Evolutionary conservation across 768 basidiomycete genomes (phyloP).

Genomic region (Crassisporium funariophilum): DNA sequence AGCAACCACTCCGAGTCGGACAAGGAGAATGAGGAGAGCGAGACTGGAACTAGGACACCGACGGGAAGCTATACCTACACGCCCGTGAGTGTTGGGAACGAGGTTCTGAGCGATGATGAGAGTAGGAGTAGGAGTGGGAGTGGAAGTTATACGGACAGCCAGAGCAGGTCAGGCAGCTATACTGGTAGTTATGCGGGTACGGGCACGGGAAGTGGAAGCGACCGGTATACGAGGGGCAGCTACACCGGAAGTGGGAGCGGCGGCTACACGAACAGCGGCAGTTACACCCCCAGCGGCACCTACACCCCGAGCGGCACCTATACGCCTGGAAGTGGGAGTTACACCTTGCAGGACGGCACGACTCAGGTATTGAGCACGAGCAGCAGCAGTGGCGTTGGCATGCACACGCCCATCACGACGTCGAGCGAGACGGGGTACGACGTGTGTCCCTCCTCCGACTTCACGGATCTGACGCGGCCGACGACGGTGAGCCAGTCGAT

Average conservation of each 20-base stretch:
- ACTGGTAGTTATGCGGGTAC: constrained; percentile 9
- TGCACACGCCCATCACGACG: constrained; percentile 36
- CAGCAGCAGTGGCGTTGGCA: constrained; percentile 19
- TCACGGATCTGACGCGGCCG: constrained; percentile 41
- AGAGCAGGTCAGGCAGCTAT: constrained; percentile 8
- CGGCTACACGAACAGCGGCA: constrained; percentile 30
- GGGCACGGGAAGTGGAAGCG: constrained; percentile 10
- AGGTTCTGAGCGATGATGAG: constrained; percentile 19
- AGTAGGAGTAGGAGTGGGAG: constrained; percentile 19
- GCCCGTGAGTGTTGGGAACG: constrained; percentile 25
- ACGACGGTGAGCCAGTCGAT: constrained; percentile 29
- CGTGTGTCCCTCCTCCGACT: constrained; percentile 53
- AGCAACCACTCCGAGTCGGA: constrained; percentile 47
- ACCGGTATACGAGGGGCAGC: constrained; percentile 13
- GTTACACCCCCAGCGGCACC: constrained; percentile 24
- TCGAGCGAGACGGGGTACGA: constrained; percentile 56
- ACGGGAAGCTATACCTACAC: constrained; percentile 30
- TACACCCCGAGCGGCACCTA: constrained; percentile 28
- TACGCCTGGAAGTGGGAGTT: constrained; percentile 25
- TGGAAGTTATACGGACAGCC: constrained; percentile 20
- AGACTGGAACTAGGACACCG: constrained; percentile 14
- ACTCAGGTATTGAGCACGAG: constrained; percentile 8
- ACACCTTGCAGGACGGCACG: constrained; percentile 11
- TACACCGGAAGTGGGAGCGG: constrained; percentile 28
- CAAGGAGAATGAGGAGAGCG: constrained; percentile 51